A percentile compares a stretch with the other conserved stretches of the same genome.
Evolutionary conservation across 2,329 filamentous ascomycete species (phyloP).

Genomic region (Raffaelea arxii): DNA sequence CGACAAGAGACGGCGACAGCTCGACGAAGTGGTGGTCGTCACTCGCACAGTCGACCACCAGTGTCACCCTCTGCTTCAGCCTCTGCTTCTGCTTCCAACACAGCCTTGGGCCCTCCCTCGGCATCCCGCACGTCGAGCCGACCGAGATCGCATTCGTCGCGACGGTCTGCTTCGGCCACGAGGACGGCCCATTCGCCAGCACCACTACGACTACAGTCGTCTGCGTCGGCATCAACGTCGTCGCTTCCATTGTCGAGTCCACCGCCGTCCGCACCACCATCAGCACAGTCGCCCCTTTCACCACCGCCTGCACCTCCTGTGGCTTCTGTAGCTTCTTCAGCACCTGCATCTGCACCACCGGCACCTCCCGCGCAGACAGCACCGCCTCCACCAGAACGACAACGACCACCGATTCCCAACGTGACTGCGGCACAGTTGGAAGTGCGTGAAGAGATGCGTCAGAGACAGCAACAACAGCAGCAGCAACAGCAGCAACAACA

Average conservation of each 20-base stretch:
- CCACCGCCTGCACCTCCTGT: too few relatives aligned
- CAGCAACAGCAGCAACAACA: too few relatives aligned
- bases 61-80: not conserved
- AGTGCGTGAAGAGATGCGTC: constrained; percentile 38
- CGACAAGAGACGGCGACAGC: constrained; percentile 40
- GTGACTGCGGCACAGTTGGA: constrained; percentile 39
- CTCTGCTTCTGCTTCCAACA: too few relatives aligned
- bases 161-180: too few relatives aligned
- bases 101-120: too few relatives aligned
- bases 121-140: constrained; percentile 19
- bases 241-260: constrained; percentile 32
- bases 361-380: not conserved
- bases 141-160: constrained; percentile 27
- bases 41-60: not conserved
- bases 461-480: constrained; percentile 18
- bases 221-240: too few relatives aligned
- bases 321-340: not conserved
- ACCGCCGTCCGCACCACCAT: too few relatives aligned
- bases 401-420: constrained; percentile 33
- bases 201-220: too few relatives aligned
- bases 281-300: too few relatives aligned
- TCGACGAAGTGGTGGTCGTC: constrained; percentile 31
- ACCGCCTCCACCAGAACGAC: constrained; percentile 36
- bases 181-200: too few relatives aligned
- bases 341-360: not conserved